Conservation (phyloP, 345 rosid genomes). For the Kandelia obovata region DNA sequence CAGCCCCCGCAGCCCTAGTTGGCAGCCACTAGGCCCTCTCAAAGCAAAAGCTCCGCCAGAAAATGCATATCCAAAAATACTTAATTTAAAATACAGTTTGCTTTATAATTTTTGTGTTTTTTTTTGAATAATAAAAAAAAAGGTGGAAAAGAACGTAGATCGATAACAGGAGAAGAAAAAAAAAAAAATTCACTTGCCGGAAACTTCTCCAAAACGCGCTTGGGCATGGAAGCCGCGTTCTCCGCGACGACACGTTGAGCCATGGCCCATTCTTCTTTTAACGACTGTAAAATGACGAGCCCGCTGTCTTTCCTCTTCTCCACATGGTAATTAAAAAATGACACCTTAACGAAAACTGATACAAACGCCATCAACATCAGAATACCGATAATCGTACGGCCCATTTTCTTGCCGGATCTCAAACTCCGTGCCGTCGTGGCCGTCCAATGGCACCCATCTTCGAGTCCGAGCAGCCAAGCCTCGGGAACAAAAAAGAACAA, state of each 20-base stretch:
- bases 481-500: conserved; percentile 37
- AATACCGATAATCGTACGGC: conserved; percentile 44
- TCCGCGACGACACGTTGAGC: conserved; percentile 59
- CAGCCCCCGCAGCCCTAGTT: too few relatives aligned
- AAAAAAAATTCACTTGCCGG: background rate
- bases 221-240: conserved; percentile 38
- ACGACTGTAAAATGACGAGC: conserved; percentile 38
- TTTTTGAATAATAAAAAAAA: too few relatives aligned
- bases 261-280: conserved; percentile 54
- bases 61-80: too few relatives aligned
- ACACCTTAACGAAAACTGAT: conserved; percentile 53
- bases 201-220: conserved; percentile 51
- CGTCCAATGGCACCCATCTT: conserved; percentile 41
- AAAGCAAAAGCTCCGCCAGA: too few relatives aligned
- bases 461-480: conserved; percentile 38
- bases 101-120: too few relatives aligned
- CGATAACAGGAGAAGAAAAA: background rate
- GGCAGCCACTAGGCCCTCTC: too few relatives aligned
- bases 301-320: conserved; percentile 32
- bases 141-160: too few relatives aligned
- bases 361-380: conserved; percentile 50
- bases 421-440: conserved; percentile 39
- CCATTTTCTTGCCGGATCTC: conserved; percentile 46
- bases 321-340: conserved; percentile 37
- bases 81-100: too few relatives aligned